Conservation (phyloP, 23 red algal species). For the Cyanidium caldarium region DNA sequence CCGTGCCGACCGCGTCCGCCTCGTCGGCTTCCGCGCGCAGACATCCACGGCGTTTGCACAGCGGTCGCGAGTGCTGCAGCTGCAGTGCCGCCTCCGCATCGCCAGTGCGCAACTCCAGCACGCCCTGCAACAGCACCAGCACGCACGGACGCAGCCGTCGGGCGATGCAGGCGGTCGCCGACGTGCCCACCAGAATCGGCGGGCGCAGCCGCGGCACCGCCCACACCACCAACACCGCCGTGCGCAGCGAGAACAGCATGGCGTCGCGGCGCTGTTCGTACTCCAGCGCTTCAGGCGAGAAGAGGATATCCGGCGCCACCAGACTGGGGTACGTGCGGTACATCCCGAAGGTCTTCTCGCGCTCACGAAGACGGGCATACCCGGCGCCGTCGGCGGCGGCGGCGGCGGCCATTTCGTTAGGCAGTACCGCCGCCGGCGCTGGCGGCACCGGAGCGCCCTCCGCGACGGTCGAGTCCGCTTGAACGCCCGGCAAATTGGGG, state of each 20-base stretch:
- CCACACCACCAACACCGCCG: background rate
- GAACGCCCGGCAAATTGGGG: no score
- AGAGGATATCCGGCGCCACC: background rate
- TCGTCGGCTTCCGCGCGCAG: background rate
- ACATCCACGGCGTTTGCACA: constrained; percentile 6
- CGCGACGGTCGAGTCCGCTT: background rate
- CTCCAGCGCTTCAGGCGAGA: background rate
- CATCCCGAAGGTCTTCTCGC: background rate
- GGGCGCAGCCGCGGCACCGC: background rate
- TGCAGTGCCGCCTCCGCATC: background rate
- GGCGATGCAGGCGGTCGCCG: background rate
- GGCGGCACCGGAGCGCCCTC: background rate
- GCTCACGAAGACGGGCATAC: background rate
- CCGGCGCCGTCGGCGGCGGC: background rate
- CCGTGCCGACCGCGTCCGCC: background rate
- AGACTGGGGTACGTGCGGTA: background rate
- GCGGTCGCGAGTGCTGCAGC: background rate
- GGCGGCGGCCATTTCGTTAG: background rate
- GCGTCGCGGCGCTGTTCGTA: background rate
- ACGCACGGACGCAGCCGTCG: background rate
- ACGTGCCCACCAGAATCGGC: background rate
- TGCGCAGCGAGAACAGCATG: background rate
- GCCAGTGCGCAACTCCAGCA: background rate
- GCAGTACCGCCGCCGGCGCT: no score
- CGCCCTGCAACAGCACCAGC: background rate